Base-by-base conservation (phyloP, 2,329 filamentous ascomycete genomes). In the Alternaria sp. region DNA sequence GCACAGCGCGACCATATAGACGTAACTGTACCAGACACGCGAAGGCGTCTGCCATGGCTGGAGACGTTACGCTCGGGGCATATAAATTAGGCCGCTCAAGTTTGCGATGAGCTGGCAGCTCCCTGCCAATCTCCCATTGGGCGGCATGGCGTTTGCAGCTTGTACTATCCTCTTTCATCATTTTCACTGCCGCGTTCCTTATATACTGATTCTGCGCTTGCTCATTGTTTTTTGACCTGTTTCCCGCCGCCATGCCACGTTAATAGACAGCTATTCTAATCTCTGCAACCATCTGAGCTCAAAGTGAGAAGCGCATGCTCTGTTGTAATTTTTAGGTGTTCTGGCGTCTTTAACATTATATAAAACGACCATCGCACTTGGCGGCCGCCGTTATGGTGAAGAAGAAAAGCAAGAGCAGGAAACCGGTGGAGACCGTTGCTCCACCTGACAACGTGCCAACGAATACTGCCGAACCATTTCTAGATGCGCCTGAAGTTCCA, bases 181-280 rank as follows among this genome's bases (percentile, higher is more conserved):
- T 66, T 68, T 65, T 58, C 66, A 59, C 63, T 65, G 61, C 66
- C 69, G 66, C 66, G 63, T 63, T 60, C 69, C 57, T 70, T 77
- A 75, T 77, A 75, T 78, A 76, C 70, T 70, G 65, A 58, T 70
- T 66, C 69, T 69, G 66, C 73, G 74, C 75, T 69, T 76, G 71
- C 70, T 66, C 66, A 65, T 66, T 66, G 62, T 66, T 52, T 61
- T 62, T 71, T 57, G 69, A 68, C 66, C 70, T 68, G 67, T 76
- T 68, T 62, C 67, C 63, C 63, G 64, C 71, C 67, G 62, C 65
- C 68, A 73, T 77, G 75, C 77, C 73, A 78, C 76, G 75, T 74
- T 75, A 75, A 72, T 75, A 75, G 61, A 69, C 67, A 56, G 58
- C 55, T 67, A 69, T 70, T 72, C 65, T 68, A 62, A 68, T 66